A percentile compares a stretch with the other conserved stretches of the same genome.
Evolutionary conservation across 2,329 filamentous ascomycete genomes (phyloP).

Genomic region (Penicillium sp.): DNA sequence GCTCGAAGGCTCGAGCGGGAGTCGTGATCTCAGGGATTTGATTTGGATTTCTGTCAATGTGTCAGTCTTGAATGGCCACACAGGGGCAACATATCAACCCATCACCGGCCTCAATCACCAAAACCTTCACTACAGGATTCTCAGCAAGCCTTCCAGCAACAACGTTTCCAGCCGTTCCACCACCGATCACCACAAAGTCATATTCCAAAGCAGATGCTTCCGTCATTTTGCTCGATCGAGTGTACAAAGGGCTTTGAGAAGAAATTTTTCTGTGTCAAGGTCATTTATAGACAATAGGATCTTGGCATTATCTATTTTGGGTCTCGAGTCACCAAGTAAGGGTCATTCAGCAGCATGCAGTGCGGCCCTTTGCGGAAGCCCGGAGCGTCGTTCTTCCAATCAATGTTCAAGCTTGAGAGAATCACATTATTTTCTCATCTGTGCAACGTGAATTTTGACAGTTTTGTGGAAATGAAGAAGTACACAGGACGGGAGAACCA

Average conservation of each 20-base stretch:
- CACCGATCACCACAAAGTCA: conserved; percentile 21
- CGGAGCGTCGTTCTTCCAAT: neutral
- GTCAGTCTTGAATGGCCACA: neutral
- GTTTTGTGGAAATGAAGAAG: neutral
- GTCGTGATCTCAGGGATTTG: conserved; percentile 56
- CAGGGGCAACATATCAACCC: conserved; percentile 12
- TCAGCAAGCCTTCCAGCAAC: conserved; percentile 16
- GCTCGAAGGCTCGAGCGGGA: conserved; percentile 55
- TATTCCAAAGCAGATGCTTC: neutral
- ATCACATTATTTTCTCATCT: neutral
- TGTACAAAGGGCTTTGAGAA: too few species aligned
- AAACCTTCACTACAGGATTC: conserved; percentile 10
- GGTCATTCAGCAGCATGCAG: neutral
- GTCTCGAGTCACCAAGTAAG: neutral
- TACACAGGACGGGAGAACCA: neutral
- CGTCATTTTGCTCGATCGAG: neutral
- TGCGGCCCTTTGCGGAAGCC: neutral
- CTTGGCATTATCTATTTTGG: neutral
- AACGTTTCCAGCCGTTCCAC: conserved; percentile 31
- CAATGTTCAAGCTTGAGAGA: neutral
- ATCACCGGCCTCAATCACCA: conserved; percentile 21
- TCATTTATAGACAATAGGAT: neutral
- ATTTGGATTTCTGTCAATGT: conserved; percentile 37
- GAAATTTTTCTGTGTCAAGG: too few species aligned
- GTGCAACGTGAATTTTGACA: neutral